phyloP scores from a whole-genome alignment of 495 filamentous ascomycete genomes.

The Lasiosphaeria ovina region DNA sequence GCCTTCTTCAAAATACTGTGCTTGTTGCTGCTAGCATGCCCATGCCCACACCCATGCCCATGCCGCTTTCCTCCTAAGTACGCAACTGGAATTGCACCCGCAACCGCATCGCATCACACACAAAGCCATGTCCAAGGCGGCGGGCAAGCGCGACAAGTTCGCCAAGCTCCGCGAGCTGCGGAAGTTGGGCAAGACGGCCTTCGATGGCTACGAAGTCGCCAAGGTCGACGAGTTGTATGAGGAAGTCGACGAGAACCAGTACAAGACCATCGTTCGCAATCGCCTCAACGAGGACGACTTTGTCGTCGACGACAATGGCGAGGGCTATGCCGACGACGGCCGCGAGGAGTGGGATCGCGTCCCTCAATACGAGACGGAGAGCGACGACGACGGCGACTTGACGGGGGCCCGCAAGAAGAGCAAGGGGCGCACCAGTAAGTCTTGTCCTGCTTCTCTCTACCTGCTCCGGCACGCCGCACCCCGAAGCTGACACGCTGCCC shows the following conservation, averaged over 20 bases:
- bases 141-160: slow-evolving; percentile 51
- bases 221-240: slow-evolving; percentile 87
- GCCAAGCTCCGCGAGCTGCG: slow-evolving; percentile 83
- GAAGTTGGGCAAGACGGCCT: slow-evolving; percentile 83
- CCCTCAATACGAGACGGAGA: slow-evolving; percentile 65
- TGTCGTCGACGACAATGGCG: slow-evolving; percentile 91
- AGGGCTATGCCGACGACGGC: slow-evolving; percentile 93
- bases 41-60: not conserved
- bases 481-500: slow-evolving; percentile 10
- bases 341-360: slow-evolving; percentile 92
- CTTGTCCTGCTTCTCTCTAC: not conserved
- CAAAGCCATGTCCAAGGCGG: slow-evolving; percentile 44
- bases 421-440: slow-evolving; percentile 51
- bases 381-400: slow-evolving; percentile 58
- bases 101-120: slow-evolving; percentile 4
- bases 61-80: not conserved
- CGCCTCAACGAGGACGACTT: slow-evolving; percentile 95
- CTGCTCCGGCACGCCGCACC: not conserved
- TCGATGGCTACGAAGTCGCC: slow-evolving; percentile 84
- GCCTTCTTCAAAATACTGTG: too few relatives aligned
- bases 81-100: too few relatives aligned
- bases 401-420: slow-evolving; percentile 48
- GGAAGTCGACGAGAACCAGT: slow-evolving; percentile 94
- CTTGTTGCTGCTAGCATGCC: too few relatives aligned
- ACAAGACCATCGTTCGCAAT: slow-evolving; percentile 90